Base-by-base conservation (phyloP, 371 early-diverging fungal genomes). In the Rhizopus arrhizus region DNA sequence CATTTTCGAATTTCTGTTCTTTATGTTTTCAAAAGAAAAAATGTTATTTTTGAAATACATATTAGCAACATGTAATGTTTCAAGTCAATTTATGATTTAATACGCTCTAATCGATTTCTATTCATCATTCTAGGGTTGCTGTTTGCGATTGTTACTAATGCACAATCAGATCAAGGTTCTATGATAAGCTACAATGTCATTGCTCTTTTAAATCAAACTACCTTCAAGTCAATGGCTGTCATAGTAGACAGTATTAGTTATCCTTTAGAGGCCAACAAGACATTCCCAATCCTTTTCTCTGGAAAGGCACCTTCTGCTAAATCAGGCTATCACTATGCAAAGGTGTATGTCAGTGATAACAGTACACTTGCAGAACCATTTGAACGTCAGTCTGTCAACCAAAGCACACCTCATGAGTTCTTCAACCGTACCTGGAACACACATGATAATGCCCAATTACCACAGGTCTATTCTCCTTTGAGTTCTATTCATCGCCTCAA, bases 381-480 rank as follows among this genome's bases (percentile, higher is more conserved):
- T 32, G 29, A 41, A 4, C 59, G 68, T 43, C 12, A 43, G 12
- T 46, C 45, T 7, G 36, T 40, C 10, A 43, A 52, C 22, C 16
- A 42, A n/a, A 42, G 40, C 6, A 50, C 68, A 0, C 51, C 58
- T 10, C 58, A 59, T 33, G 62, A 69, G 22, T 56, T 56, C 52
- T 69, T 55, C 16, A 55, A 55, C 9, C 57, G 70, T 42, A 52
- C 66, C 31, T 69, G 70, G 70, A 65, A 65, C 33, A 34, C 28
- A 4, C 43, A 35, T 12, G 13, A 36, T 0, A 13, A 59, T 0
- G 42, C 28, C 12, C 15, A 42, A 12, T n/a, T 69, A 0, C 65
- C 65, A 9, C 38, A 50, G 3, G 31, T 62, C 3, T 16, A 52
- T 11, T 33, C 46, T 2, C 66, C 65, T 6, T 47, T 69, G 36